These are phyloP conservation scores for Mycena maculata DNA, from an alignment of 768 basidiomycete genomes.

Conservation along the genomic window DNA sequence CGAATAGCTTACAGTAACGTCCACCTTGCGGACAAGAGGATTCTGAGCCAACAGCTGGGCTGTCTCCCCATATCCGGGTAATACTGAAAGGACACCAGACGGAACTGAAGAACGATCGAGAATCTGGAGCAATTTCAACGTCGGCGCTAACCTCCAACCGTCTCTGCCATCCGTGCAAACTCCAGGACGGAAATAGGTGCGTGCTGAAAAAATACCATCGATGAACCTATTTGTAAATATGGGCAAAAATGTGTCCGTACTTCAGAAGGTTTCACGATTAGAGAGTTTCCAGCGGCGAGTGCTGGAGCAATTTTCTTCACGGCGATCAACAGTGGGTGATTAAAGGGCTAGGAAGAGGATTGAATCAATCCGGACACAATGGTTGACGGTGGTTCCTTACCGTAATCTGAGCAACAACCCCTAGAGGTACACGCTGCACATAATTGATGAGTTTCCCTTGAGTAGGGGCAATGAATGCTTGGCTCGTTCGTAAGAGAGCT, in stretches of 20 bases:
- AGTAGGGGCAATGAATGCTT: conserved; percentile 78
- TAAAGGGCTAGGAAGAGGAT: conserved; percentile 71
- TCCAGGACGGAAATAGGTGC: conserved; percentile 86
- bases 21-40: conserved; percentile 80
- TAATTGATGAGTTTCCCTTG: conserved; percentile 85
- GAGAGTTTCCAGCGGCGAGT: conserved; percentile 85
- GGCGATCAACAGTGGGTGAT: conserved; percentile 90
- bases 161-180: conserved; percentile 71
- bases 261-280: conserved; percentile 87
- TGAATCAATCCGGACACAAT: not conserved
- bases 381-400: conserved; percentile 51
- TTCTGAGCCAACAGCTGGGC: conserved; percentile 75
- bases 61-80: conserved; percentile 79
- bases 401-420: conserved; percentile 91
- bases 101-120: conserved; percentile 65
- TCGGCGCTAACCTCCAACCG: conserved; percentile 69
- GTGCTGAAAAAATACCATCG: conserved; percentile 52
- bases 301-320: conserved; percentile 91
- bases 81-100: conserved; percentile 74
- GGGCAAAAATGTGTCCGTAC: conserved; percentile 45
- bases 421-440: conserved; percentile 82
- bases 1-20: conserved; percentile 73
- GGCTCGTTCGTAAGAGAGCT: conserved; percentile 77
- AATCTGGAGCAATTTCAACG: not conserved
- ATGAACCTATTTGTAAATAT: not conserved